Conservation (phyloP, 805 yeast genomes). For the Komagataella mondaviorum region DNA sequence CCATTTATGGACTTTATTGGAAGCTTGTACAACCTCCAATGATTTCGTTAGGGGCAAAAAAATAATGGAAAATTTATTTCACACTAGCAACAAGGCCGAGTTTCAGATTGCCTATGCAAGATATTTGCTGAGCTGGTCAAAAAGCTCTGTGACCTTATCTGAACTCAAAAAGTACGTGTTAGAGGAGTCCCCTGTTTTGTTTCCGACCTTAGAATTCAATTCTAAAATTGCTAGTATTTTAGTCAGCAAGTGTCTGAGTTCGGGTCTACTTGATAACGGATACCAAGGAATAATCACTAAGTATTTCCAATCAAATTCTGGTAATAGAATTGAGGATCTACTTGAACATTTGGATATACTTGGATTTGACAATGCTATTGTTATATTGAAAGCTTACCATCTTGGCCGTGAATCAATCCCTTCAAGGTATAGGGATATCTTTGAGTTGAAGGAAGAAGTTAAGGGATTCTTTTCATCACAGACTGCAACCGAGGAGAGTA, state of each 20-base stretch:
- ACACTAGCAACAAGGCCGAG: constrained; percentile 23
- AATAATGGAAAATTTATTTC: constrained; percentile 48
- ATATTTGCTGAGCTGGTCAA: constrained; percentile 34
- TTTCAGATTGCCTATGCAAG: constrained; percentile 5
- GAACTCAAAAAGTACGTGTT: not conserved
- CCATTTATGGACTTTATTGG: constrained; percentile 52
- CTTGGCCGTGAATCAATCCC: constrained; percentile 11
- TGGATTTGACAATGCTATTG: constrained; percentile 27
- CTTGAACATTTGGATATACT: constrained; percentile 31
- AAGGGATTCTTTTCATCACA: not conserved
- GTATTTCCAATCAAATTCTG: not conserved
- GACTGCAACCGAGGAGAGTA: not conserved
- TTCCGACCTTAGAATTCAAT: not conserved
- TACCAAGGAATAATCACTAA: not conserved
- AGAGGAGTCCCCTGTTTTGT: not conserved
- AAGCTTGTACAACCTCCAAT: constrained; percentile 58
- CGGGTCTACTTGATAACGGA: not conserved
- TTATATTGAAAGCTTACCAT: constrained; percentile 17
- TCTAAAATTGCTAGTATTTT: not conserved
- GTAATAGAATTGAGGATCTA: constrained; percentile 17
- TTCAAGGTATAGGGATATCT: constrained; percentile 12
- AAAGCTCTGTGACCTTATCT: constrained; percentile 56
- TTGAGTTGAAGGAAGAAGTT: constrained; percentile 5
- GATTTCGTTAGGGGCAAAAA: constrained; percentile 60
- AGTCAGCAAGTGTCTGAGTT: not conserved